Evolutionary conservation across 1,139 yeast species (phyloP).

Genomic region (Blastobotrys petasosporus): DNA sequence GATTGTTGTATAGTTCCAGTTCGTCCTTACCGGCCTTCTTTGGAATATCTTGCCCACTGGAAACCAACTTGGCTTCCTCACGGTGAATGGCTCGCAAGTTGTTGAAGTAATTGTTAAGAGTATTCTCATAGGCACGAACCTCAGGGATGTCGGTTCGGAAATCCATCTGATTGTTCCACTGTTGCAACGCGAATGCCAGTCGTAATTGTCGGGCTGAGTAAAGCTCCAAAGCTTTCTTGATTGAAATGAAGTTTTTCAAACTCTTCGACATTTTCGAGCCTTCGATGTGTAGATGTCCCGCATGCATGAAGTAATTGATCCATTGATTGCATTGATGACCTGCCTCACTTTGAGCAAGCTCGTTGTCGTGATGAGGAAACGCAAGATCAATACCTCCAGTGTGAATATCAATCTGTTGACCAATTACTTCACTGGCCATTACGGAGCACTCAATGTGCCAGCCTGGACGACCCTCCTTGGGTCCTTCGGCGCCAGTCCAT

Average conservation of each 20-base stretch:
- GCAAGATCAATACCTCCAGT: conserved; percentile 97
- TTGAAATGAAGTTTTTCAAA: conserved; percentile 88
- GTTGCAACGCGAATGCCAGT: conserved; percentile 80
- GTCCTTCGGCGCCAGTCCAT: conserved; percentile 54
- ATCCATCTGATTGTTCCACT: conserved; percentile 91
- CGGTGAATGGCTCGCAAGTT: conserved; percentile 72
- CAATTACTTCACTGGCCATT: conserved; percentile 90
- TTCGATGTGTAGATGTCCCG: conserved; percentile 95
- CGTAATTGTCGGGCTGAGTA: conserved; percentile 79
- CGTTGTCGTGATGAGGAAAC: conserved; percentile 99
- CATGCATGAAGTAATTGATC: conserved; percentile 94
- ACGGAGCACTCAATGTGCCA: conserved; percentile 99
- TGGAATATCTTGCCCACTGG: conserved; percentile 56
- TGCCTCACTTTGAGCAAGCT: conserved; percentile 95
- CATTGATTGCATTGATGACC: conserved; percentile 84
- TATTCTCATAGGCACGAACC: conserved; percentile 67
- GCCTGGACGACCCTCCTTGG: conserved; percentile 81
- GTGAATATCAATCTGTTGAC: conserved; percentile 83
- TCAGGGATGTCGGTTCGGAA: conserved; percentile 79
- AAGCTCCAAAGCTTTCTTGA: conserved; percentile 74
- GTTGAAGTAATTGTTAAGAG: conserved; percentile 75
- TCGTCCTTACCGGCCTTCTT: conserved; percentile 51
- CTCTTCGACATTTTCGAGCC: conserved; percentile 98
- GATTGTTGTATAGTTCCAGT: conserved; percentile 47
- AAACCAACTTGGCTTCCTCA: conserved; percentile 41